Evolutionary conservation across 495 filamentous ascomycete species (phyloP), one percentile per base, ranked within the genome.

Genomic region (Penicillium subrubescens): DNA sequence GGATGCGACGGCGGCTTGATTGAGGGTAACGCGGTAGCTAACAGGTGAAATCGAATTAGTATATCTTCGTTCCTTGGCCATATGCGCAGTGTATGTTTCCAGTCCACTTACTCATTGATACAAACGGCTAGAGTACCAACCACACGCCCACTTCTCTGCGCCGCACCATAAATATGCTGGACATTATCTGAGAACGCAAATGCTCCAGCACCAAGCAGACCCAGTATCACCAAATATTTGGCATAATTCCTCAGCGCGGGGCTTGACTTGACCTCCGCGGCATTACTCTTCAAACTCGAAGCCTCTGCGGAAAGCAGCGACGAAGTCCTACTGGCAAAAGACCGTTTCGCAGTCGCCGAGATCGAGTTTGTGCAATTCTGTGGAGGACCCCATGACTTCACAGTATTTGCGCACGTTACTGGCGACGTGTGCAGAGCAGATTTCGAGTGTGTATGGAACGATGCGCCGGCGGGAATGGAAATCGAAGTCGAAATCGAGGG

Each of bases 1-100:
- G 37, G 53, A 37, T 34, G 86, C 73, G 39, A 87, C 80, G 50
- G 82, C 73, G 61, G 87, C 83, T 69, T 86, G 73, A 61, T 90
- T 93, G 54, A 97, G 80, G 7, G 92, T 92, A 17, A 86, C 85
- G 60, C 92, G 92, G 74, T 97, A 97, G 73, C 93, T 96, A 67
- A 1, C 1, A 54, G n/a, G 27, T 8, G 6, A 19, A 6, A 6
- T 0, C 14, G 2, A 4, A 12, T 57, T 41, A 57, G 54, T 27
- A 23, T 27, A 37, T 6, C n/a, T 4, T 15, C 3, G 0, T 39
- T 1, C 34, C n/a, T 25, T 25, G 2, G 5, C 15, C 12, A 25
- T 41, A 2, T 25, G 17, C 25, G 14, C 39, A 0, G 14, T 11
- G 15, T 8, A 29, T 58, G 34, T 19, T 25, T 23, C 43, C 14